Base-by-base conservation (phyloP, 2,329 filamentous ascomycete species). In the Stemphylium vesicarium region DNA sequence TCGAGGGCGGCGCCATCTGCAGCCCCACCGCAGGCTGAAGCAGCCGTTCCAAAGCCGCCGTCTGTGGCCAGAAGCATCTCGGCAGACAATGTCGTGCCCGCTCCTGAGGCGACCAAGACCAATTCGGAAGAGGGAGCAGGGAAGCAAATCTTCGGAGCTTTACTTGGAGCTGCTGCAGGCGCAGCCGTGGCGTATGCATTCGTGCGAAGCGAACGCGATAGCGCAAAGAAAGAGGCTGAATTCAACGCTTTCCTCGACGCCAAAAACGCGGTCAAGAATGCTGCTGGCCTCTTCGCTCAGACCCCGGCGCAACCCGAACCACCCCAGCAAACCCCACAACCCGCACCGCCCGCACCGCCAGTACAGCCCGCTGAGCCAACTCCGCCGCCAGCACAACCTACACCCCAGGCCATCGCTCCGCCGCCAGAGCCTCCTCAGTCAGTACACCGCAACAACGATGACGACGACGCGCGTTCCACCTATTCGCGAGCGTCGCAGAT, bases 141-240 rank as follows among this genome's bases (percentile, higher is more conserved):
- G 36, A 87, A 87, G 62, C 84, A 85, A 16, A 81, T 93, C 37
- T 82, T 95, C 40, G 90, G 91, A 7, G 89, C 90, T 7, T 80
- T 96, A 10, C 81, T 96, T 43, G 91, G 91, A 38, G 90, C 89
- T 29, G 91, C 90, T 13, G 90, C 90, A 15, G 90, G 89, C 35
- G 90, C 88, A 32, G 89, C 88, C 9, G 80, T 90, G 36, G 88
- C 90, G 9, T 96, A 95, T 75, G 87, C 86, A 18, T 87, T 92
- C 79, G 82, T 86, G 60, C 86, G 84, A 62, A 81, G 82, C 55
- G 87, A 89, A 60, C 68, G 72, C 45, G 77, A 79, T 46, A 80
- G 78, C 56, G 76, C 77, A 18, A 73, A 71, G 56, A 77, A 79
- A 53, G 79, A 81, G 59, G 63, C 72, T 4, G 77, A 76, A 16